Percentiles rank a stretch among this genome's conserved stretches.
These are phyloP conservation scores for Penicillium odoratum DNA, from an alignment of 495 filamentous ascomycete species.

Conservation along the genomic window DNA sequence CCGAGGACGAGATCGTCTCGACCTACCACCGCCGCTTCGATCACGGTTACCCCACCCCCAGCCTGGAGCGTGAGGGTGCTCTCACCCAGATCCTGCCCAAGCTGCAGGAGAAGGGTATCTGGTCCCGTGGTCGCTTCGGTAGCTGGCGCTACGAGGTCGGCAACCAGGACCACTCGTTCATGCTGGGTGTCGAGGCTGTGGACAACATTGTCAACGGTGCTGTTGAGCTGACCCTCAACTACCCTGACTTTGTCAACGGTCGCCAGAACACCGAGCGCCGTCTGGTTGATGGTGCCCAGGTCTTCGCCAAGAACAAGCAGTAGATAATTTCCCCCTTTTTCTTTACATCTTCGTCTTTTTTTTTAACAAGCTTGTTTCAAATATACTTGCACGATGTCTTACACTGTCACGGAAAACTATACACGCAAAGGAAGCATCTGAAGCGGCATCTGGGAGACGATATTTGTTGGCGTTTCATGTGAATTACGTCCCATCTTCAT, in stretches of 20 bases:
- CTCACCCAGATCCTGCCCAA: constrained; percentile 90
- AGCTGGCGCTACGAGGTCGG: constrained; percentile 97
- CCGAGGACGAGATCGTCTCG: constrained; percentile 91
- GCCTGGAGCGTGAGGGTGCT: constrained; percentile 92
- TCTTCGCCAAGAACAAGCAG: constrained; percentile 54
- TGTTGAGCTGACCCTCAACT: constrained; percentile 95
- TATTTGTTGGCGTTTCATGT: constrained; percentile 38
- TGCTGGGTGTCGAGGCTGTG: constrained; percentile 96
- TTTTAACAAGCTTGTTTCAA: constrained; percentile 18
- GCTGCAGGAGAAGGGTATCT: constrained; percentile 88
- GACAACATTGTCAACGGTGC: constrained; percentile 94
- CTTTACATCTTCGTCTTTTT: constrained; percentile 11
- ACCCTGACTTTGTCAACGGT: constrained; percentile 97
- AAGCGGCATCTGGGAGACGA: constrained; percentile 35
- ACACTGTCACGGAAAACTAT: constrained; percentile 24
- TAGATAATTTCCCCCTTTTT: constrained; percentile 28
- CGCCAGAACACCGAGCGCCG: constrained; percentile 86
- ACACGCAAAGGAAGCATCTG: constrained; percentile 31
- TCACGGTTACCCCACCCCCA: constrained; percentile 96
- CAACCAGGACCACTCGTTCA: constrained; percentile 98
- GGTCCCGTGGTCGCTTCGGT: constrained; percentile 94
- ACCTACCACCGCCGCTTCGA: constrained; percentile 99
- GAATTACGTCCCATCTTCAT: constrained; percentile 24
- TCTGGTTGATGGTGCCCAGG: constrained; percentile 74
- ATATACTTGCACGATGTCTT: constrained; percentile 28